Conservation (phyloP, 2,329 filamentous ascomycete species). For the Dendryphion nanum region DNA sequence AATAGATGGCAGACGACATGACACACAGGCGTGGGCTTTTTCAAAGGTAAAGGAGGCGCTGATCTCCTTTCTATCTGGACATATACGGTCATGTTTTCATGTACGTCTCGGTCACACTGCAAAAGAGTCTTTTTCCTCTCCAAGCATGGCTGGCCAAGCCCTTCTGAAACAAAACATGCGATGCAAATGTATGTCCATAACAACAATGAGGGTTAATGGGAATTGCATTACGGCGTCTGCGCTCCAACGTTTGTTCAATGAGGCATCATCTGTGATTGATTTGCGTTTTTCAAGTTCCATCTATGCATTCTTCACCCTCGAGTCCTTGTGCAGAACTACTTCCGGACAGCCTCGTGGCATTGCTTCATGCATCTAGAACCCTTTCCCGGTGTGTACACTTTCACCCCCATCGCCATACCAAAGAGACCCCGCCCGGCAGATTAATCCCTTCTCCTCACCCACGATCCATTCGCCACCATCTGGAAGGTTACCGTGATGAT, state of each 20-base stretch:
- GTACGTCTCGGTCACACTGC: constrained; percentile 40
- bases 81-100: constrained; percentile 46
- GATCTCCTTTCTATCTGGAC: constrained; percentile 40
- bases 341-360: too few species aligned
- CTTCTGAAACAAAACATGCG: constrained; percentile 15
- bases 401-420: constrained; percentile 89
- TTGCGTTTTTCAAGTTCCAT: too few species aligned
- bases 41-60: constrained; percentile 39
- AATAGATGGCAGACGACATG: constrained; percentile 38
- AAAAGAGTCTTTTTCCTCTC: constrained; percentile 37
- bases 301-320: too few species aligned
- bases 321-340: too few species aligned
- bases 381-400: constrained; percentile 58
- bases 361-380: constrained; percentile 46
- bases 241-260: too few species aligned
- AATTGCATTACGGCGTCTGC: constrained; percentile 28
- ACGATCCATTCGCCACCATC: constrained; percentile 74
- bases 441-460: constrained; percentile 80
- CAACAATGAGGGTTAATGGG: constrained; percentile 30
- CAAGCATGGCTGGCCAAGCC: constrained; percentile 34
- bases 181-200: constrained; percentile 38
- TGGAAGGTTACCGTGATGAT: constrained; percentile 40
- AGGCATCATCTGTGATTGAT: too few species aligned
- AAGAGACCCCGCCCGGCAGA: constrained; percentile 69
- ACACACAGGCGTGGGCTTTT: constrained; percentile 43